Conservation (phyloP, 2,329 filamentous ascomycete genomes). For the Sclerotinia borealis region DNA sequence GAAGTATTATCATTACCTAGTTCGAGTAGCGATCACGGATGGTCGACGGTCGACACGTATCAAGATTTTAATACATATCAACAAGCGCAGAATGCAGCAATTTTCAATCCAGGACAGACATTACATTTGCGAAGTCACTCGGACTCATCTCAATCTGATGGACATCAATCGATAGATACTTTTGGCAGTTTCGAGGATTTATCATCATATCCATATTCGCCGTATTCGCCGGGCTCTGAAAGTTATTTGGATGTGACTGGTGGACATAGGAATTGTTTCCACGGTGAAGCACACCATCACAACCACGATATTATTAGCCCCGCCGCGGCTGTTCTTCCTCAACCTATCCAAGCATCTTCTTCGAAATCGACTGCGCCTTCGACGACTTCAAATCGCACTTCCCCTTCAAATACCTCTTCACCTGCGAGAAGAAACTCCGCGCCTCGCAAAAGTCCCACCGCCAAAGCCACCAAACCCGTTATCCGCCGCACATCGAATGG, state of each 20-base stretch:
- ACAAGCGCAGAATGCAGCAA: constrained; percentile 52
- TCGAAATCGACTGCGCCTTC: constrained; percentile 55
- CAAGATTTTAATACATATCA: constrained; percentile 64
- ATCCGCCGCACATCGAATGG: constrained; percentile 69
- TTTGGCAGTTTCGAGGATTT: constrained; percentile 81
- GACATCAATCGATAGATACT: constrained; percentile 47
- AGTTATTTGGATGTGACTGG: constrained; percentile 55
- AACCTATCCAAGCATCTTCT: constrained; percentile 61
- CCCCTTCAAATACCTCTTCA: constrained; percentile 53
- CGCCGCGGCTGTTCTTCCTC: constrained; percentile 58
- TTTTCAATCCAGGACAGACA: constrained; percentile 89
- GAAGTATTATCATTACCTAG: constrained; percentile 78
- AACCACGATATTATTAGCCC: constrained; percentile 57
- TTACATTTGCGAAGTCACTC: constrained; percentile 83
- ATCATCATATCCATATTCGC: constrained; percentile 55
- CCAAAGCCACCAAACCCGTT: constrained; percentile 78
- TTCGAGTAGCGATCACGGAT: constrained; percentile 80
- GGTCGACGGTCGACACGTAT: constrained; percentile 73
- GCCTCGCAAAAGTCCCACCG: constrained; percentile 53
- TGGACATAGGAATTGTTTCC: constrained; percentile 54
- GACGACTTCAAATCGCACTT: constrained; percentile 48
- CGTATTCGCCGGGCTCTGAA: constrained; percentile 80
- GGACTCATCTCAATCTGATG: constrained; percentile 74
- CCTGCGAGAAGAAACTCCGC: constrained; percentile 62
- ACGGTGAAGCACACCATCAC: constrained; percentile 48